A percentile compares a stretch with the other conserved stretches of the same genome.
phyloP scores from a whole-genome alignment of 331 rosid species.

The Quercus phellos region DNA sequence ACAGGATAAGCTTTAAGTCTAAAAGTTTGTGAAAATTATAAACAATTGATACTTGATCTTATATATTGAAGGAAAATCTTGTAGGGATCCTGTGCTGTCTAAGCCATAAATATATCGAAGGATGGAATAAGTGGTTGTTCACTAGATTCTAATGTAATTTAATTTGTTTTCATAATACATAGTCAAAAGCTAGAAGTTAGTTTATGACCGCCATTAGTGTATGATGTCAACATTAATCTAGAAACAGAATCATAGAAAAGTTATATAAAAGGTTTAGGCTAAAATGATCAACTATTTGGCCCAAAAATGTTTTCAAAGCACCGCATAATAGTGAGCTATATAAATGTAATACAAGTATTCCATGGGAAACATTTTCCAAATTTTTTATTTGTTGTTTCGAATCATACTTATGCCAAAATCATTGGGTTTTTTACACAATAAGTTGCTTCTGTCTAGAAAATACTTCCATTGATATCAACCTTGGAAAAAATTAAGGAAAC shows the following conservation, averaged over 20 bases:
- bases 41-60: background rate
- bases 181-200: background rate
- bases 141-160: background rate
- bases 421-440: too few species aligned
- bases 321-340: too few species aligned
- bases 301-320: too few species aligned
- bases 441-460: too few species aligned
- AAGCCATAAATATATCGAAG: slow-evolving; percentile 11
- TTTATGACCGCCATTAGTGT: slow-evolving; percentile 25
- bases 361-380: too few species aligned
- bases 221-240: slow-evolving; percentile 34
- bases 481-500: too few species aligned
- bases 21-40: slow-evolving; percentile 4
- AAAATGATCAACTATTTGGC: too few species aligned
- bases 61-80: slow-evolving; percentile 24
- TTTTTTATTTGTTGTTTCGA: too few species aligned
- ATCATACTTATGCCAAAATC: too few species aligned
- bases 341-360: too few species aligned
- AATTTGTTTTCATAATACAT: background rate
- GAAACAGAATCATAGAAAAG: slow-evolving; percentile 22
- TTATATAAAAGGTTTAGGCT: background rate
- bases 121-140: slow-evolving; percentile 29
- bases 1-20: background rate
- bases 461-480: too few species aligned
- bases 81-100: slow-evolving; percentile 11